Evolutionary conservation across 352 stramenopile genomes (phyloP).

Genomic region (Globisporangium heterothallicum): DNA sequence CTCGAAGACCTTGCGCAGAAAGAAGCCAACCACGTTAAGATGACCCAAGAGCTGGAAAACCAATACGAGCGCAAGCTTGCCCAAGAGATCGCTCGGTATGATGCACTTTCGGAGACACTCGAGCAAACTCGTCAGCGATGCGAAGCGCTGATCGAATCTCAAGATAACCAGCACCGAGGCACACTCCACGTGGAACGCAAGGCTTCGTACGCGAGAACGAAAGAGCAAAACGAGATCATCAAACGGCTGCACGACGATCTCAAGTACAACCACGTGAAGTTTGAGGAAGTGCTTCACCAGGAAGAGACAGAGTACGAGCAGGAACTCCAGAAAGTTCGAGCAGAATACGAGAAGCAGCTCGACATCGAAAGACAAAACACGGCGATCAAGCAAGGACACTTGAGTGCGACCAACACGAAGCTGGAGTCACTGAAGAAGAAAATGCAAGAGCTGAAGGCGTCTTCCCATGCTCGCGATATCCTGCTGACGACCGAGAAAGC

Average conservation of each 20-base stretch:
- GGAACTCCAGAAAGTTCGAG: constrained; percentile 51
- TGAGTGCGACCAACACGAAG: constrained; percentile 76
- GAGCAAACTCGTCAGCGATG: constrained; percentile 87
- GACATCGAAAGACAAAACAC: constrained; percentile 72
- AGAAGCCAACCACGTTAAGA: constrained; percentile 73
- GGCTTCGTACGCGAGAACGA: constrained; percentile 50
- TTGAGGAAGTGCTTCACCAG: constrained; percentile 77
- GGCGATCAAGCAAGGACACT: constrained; percentile 69
- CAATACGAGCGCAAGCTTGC: constrained; percentile 90
- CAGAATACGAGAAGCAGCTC: constrained; percentile 59
- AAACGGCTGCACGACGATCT: constrained; percentile 82
- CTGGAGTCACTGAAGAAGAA: constrained; percentile 82
- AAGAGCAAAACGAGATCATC: constrained; percentile 82
- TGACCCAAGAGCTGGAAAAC: constrained; percentile 89
- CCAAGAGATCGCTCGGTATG: constrained; percentile 84
- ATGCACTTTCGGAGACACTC: constrained; percentile 83
- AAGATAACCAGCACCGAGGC: constrained; percentile 61
- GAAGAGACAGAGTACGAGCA: constrained; percentile 80
- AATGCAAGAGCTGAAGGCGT: constrained; percentile 77
- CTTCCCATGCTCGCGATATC: constrained; percentile 61
- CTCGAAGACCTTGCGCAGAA: constrained; percentile 70
- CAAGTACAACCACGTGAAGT: constrained; percentile 83
- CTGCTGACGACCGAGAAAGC: constrained; percentile 64
- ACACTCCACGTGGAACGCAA: constrained; percentile 64
- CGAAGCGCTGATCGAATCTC: constrained; percentile 78